Base-by-base conservation (phyloP, 2,329 filamentous ascomycete genomes). In the Macrophomina phaseolina region DNA sequence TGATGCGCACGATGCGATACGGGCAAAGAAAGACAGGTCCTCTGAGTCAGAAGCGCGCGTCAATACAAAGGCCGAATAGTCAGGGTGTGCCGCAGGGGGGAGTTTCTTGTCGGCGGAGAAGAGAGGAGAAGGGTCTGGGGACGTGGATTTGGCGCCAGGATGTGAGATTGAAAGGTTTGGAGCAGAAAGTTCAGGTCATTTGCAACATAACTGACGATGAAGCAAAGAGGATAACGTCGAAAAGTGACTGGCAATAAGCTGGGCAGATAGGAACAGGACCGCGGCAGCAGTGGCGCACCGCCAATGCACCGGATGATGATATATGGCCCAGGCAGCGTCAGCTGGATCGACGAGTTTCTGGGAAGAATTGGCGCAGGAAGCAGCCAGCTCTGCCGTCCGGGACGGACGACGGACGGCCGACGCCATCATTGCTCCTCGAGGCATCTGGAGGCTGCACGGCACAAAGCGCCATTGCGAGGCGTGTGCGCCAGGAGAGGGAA, bases 401-500 rank as follows among this genome's bases (percentile, higher is more conserved):
- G 52, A 55, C 32, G 11, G 52, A 55, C 34, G 32, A 16, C 9
- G 9, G 32, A 53, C 49, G 23, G 52, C 52, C 52, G 36, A 34
- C 52, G 52, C 36, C 32, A 38, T 12, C 9, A 28, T 38, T 11
- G 52, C 36, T 23, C 52, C 16, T 32, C 32, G 9, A 55, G 52
- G 52, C 18, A 55, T 18, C 16, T 7, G 34, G 34, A 55, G 34
- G 52, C 52, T 12, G 52, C 42, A 8, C 34, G 18, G 34, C 32
- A 55, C 36, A 55, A 36, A n/a, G 52, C 52, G 34, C 52, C 52
- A 55, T 38, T 18, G 14, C 23, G 14, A 55, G 52, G 11, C 52
- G 34, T 40, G 52, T 55, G 52, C 52, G 32, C 52, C 32, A 55
- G 52, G 34, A 55, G 52, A 55, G 32, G 32, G 52, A 16, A 32